Base-by-base conservation (phyloP, 192 early-diverging fungal genomes). In the Coemansia sp. region DNA sequence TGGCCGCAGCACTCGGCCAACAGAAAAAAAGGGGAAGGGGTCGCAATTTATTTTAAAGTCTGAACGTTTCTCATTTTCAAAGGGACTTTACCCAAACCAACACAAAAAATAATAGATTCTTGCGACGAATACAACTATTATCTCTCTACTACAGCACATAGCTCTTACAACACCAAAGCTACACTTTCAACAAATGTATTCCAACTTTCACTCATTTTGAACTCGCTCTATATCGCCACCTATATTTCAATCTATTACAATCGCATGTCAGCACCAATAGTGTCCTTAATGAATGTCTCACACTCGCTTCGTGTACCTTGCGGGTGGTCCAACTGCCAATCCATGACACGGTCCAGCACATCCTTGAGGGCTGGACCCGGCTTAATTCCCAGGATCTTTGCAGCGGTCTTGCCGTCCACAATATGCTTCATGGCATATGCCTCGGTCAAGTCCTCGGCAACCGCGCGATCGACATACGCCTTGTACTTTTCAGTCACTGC, bases 261-360 rank as follows among this genome's bases (percentile, higher is more conserved):
- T 17, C 25, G 65, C 14, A 67, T 27, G 44, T 31, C 21, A 12
- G 59, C 59, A 1, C 55, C 53, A 60, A 68, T 65, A 2, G 53
- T 62, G 11, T 67, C 27, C 32, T 55, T 21, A 9, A 93, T 83
- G 69, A 76, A 90, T 10, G 63, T 62, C 68, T 86, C 77, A 62
- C 91, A 91, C 44, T 92, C 84, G 15, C 87, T 88, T 21, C 73
- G 75, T 2, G 89, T 86, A 3, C 85, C 89, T 0, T 75, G 37
- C 0, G 91, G 90, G 69, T 95, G 63, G 19, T 75, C 84, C 32
- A 98, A 73, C 82, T 98, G 95, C 92, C 92, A 97, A 45, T 82
- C 80, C 87, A 95, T 93, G 32, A 97, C 75, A 1, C 61, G 60
- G 5, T 85, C 76, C n/a, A 96, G 79, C 41, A 92, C 79, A 14